Evolutionary conservation across 768 basidiomycete species (phyloP).

Genomic region (Saitozyma sp.): DNA sequence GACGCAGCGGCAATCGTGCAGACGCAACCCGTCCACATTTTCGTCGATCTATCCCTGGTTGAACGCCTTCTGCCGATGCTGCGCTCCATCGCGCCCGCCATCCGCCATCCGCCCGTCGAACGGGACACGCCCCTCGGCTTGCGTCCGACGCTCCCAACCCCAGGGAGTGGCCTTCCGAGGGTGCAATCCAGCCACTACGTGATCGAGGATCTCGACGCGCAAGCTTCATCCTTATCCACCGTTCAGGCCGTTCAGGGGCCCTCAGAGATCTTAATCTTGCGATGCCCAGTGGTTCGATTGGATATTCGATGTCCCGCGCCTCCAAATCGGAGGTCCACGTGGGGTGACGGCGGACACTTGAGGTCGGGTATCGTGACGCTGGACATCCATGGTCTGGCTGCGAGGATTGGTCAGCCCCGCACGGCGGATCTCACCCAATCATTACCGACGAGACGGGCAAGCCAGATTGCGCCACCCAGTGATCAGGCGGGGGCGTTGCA

Average conservation of each 20-base stretch:
- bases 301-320: conserved; percentile 71
- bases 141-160: no score
- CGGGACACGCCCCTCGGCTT: not conserved
- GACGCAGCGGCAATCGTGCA: conserved; percentile 24
- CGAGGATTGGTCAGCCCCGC: conserved; percentile 1
- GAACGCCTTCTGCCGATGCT: conserved; percentile 57
- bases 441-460: not conserved
- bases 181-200: conserved; percentile 52
- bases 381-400: conserved; percentile 30
- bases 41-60: conserved; percentile 64
- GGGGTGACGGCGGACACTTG: conserved; percentile 61
- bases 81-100: conserved; percentile 23
- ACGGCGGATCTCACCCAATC: not conserved
- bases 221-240: conserved; percentile 20
- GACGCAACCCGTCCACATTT: conserved; percentile 67
- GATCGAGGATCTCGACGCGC: conserved; percentile 64
- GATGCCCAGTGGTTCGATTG: conserved; percentile 63
- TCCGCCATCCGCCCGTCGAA: conserved; percentile 11
- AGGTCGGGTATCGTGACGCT: conserved; percentile 45
- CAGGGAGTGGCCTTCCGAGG: no score
- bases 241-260: not conserved
- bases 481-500: not conserved
- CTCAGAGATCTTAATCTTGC: conserved; percentile 44
- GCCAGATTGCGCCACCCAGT: not conserved
- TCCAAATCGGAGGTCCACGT: conserved; percentile 57